Evolutionary conservation across 495 filamentous ascomycete species (phyloP), one percentile per base, ranked within the genome.

Genomic region (Penicillium pancosmium): DNA sequence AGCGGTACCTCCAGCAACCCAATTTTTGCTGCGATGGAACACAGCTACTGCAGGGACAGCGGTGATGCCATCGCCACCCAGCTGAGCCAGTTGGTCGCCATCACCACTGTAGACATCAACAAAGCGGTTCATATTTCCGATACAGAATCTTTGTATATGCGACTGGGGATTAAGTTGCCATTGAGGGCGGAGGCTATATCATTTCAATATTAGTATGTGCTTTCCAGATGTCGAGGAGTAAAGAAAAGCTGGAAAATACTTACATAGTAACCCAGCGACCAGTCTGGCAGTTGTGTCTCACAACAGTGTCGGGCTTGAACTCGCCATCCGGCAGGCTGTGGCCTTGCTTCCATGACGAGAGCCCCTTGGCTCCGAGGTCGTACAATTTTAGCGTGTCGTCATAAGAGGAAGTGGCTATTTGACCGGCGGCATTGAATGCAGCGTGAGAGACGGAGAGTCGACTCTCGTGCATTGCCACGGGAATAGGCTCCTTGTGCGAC

Each of bases 91-190:
- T 72, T 97, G 93, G 66, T 94, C 87, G 2, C 94, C 94, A 34
- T 84, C 78, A 10, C 81, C 76, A 12, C 86, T 87, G 71, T 88
- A 98, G 7, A 98, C 83, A 69, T 98, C 94, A 3, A 98, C 90
- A 61, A 97, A 97, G 18, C 94, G 86, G 69, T 97, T 97, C 94
- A 98, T 98, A 68, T 97, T 98, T 1, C 91, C 95, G 57, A 98
- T 93, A 46, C 86, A 92, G 72, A 98, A 91, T 49, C 91, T 89
- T 54, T 96, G 88, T 6, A 92, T 83, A 23, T 84, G 85, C 50
- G 92, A 89, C 38, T 80, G 78, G 0, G 94, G 94, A 51, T 82
- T 83, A 18, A 80, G 70, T 72, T 98, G 95, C 94, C 94, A 98
- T 62, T 97, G 91, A 4, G 94, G 88, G 52, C 93, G 91, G 8